Evolutionary conservation across 805 yeast species (phyloP), one percentile per base, ranked within the genome.

Genomic region (Yarrowia sp.): DNA sequence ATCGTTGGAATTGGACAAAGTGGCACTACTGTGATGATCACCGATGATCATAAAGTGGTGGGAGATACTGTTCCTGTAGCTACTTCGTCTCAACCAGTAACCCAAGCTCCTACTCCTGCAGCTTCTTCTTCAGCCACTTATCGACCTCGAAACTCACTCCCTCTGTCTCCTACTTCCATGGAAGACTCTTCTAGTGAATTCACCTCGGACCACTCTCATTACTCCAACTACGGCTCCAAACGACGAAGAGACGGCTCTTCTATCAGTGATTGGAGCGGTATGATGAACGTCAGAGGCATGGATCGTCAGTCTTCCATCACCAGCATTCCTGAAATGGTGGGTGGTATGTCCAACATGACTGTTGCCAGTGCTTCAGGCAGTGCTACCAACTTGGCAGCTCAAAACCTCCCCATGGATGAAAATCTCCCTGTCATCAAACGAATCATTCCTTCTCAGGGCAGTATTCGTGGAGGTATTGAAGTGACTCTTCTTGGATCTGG

Each of bases 371-470:
- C 61, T 32, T 39, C 47, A 0, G 47, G 38, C 17, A 55, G 61
- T n/a, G 38, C 61, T 38, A 55, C 61, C 14, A 55, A 55, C 13
- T n/a, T 58, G 28, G 62, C 48, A 18, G 51, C 50, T 33, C 41
- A 33, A 11, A 48, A 48, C 41, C 15, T 35, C 39, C 41, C 55
- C 14, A 22, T 22, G 1, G 64, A 58, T 41, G 64, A 58, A 11
- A 22, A 36, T 17, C 10, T 61, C 17, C 96, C 96, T 1, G 74
- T 82, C 0, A 87, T 93, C 64, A 93, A 91, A 74, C 82, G 97
- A 66, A 88, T 95, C 13, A 92, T 95, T 66, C 99, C 99, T 1
- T 88, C 96, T 0, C 96, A 90, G 74, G 99, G 99, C 2, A 96
- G 98, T 9, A 83, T 92, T 13, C 82, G 97, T 69, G 99, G 99